phyloP scores from a whole-genome alignment of 1,284 basidiomycete genomes.

The Singerocomus inundabilis region DNA sequence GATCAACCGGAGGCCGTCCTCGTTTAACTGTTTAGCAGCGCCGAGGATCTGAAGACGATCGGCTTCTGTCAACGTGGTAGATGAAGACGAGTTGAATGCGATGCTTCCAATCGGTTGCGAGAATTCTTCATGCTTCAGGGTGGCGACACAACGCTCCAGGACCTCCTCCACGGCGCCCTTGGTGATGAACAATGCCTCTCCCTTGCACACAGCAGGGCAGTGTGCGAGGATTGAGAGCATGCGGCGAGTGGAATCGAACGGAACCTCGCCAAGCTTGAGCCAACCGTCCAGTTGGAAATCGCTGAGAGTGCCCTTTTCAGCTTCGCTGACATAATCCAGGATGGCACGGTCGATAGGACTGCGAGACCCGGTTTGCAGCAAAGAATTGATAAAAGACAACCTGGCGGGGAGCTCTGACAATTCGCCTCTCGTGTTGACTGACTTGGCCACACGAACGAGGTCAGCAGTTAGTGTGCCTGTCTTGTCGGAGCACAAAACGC shows the following conservation, averaged over 20 bases:
- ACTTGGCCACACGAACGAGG: constrained; percentile 33
- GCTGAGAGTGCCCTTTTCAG: constrained; percentile 12
- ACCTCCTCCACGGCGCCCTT: constrained; percentile 35
- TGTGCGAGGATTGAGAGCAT: constrained; percentile 31
- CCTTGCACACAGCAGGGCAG: constrained; percentile 3
- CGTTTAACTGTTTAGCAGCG: constrained; percentile 29
- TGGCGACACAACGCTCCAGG: constrained; percentile 30
- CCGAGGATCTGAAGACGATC: constrained; percentile 26
- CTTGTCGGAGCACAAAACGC: constrained; percentile 31
- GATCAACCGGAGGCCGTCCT: constrained; percentile 32
- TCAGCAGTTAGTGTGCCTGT: constrained; percentile 34
- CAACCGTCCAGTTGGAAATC: constrained; percentile 19
- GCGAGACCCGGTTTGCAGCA: constrained; percentile 30
- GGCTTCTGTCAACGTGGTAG: constrained; percentile 15
- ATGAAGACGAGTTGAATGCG: constrained; percentile 19
- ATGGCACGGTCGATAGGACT: constrained; percentile 34
- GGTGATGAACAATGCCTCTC: constrained; percentile 29
- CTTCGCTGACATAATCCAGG: constrained; percentile 26
- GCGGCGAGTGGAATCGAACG: constrained; percentile 33
- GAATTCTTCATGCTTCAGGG: constrained; percentile 20
- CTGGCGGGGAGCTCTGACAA: constrained; percentile 25
- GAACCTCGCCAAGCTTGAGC: constrained; percentile 33
- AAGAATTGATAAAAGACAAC: constrained; percentile 31
- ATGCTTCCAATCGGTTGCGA: constrained; percentile 13
- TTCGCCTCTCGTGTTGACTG: constrained; percentile 24